Percentiles rank a stretch among this genome's conserved stretches.
These are phyloP conservation scores for Solanum chaucha DNA, from an alignment of 257 asterid species.

Conservation along the genomic window DNA sequence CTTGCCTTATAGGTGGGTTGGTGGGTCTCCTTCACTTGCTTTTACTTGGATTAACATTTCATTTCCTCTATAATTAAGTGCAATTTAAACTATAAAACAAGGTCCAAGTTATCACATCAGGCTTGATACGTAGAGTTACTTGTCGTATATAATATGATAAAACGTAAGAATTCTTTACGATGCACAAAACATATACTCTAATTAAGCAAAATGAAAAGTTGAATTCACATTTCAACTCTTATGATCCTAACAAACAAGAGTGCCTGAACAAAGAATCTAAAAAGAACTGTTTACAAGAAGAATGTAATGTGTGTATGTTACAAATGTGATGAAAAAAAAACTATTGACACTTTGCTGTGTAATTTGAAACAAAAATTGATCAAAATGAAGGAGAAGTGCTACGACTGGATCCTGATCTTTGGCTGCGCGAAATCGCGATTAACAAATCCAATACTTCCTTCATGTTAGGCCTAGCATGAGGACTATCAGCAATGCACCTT, in stretches of 20 bases:
- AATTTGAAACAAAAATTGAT: not conserved
- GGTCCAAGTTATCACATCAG: not conserved
- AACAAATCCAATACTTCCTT: constrained; percentile 76
- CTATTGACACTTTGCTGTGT: constrained; percentile 1
- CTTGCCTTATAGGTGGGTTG: not conserved
- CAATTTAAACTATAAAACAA: not conserved
- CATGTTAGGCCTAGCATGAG: constrained; percentile 80
- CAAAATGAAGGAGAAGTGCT: constrained; percentile 18
- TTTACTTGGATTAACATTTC: not conserved
- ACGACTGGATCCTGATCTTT: constrained; percentile 13
- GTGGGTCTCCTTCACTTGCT: not conserved
- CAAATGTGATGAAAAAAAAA: not conserved
- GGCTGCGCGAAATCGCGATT: constrained; percentile 32
- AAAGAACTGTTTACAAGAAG: not conserved
- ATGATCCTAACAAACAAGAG: constrained; percentile 6
- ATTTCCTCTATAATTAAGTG: not conserved
- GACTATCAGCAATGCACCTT: constrained; percentile 64
- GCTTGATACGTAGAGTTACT: not conserved
- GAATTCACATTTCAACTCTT: not conserved
- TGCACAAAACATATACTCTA: not conserved
- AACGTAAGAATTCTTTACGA: not conserved
- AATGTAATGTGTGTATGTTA: not conserved
- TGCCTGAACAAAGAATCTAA: not conserved
- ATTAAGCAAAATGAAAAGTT: not conserved
- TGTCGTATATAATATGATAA: not conserved